phyloP scores from a whole-genome alignment of 495 filamentous ascomycete species.

The Daldinia childiae region DNA sequence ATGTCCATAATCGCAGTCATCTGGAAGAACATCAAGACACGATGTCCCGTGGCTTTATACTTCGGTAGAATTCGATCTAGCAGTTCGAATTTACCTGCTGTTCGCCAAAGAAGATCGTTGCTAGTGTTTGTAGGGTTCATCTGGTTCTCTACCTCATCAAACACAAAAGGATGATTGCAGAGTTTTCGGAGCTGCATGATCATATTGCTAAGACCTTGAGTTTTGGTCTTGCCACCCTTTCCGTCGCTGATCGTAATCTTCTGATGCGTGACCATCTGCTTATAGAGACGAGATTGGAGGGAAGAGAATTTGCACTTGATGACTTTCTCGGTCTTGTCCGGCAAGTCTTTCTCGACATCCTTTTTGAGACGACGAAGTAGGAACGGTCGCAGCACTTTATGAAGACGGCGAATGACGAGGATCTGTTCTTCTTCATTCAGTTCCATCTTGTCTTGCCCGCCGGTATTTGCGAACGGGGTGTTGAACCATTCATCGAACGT shows the following conservation, averaged over 20 bases:
- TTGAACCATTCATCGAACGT: constrained; percentile 99
- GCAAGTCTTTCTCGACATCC: constrained; percentile 98
- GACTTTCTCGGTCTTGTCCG: constrained; percentile 98
- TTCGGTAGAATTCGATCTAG: constrained; percentile 93
- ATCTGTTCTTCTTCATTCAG: constrained; percentile 99
- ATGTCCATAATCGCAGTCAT: constrained; percentile 99
- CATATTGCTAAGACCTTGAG: constrained; percentile 98
- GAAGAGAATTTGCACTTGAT: constrained; percentile 99
- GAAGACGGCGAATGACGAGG: constrained; percentile 96
- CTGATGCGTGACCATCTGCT: constrained; percentile 94
- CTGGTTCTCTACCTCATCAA: constrained; percentile 95
- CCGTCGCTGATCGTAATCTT: constrained; percentile 92
- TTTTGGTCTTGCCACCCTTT: constrained; percentile 93
- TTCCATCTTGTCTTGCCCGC: constrained; percentile 97
- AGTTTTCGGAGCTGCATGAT: constrained; percentile 99
- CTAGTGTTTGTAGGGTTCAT: constrained; percentile 89
- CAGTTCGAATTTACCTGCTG: constrained; percentile 96
- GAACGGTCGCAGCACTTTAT: constrained; percentile 98
- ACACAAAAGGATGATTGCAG: constrained; percentile 99
- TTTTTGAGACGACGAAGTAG: constrained; percentile 97
- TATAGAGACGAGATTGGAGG: constrained; percentile 90
- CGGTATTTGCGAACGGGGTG: constrained; percentile 98
- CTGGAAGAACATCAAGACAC: constrained; percentile 99
- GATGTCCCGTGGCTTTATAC: constrained; percentile 86
- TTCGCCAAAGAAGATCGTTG: constrained; percentile 95